Percentiles rank a stretch among this genome's conserved stretches.
These are phyloP conservation scores for Metschnikowia aberdeeniae DNA, from an alignment of 805 yeast genomes.

Conservation along the genomic window DNA sequence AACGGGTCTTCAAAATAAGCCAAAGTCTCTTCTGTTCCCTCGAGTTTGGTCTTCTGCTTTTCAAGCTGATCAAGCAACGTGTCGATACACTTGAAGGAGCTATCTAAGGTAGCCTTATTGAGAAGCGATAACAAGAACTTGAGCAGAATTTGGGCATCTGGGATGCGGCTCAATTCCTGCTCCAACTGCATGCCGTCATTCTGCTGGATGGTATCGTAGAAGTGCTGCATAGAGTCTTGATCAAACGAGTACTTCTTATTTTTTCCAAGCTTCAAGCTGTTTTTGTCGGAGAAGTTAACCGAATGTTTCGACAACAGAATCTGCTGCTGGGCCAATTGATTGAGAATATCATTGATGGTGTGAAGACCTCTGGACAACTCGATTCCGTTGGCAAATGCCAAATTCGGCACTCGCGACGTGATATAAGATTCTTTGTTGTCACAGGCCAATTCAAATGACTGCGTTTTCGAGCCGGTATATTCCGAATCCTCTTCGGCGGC, in stretches of 20 bases:
- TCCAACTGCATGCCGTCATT: slow-evolving; percentile 47
- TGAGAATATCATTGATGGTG: slow-evolving; percentile 48
- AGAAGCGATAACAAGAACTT: slow-evolving; percentile 57
- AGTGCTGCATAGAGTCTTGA: slow-evolving; percentile 20
- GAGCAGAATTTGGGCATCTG: slow-evolving; percentile 45
- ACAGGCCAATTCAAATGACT: slow-evolving; percentile 21
- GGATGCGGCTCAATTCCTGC: slow-evolving; percentile 34
- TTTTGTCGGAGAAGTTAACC: slow-evolving; percentile 4
- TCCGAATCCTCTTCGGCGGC: slow-evolving; percentile 4
- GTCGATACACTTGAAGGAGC: slow-evolving; percentile 56
- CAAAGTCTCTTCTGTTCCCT: neutral
- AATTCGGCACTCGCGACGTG: slow-evolving; percentile 62
- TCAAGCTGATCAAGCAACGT: slow-evolving; percentile 29
- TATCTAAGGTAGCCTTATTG: slow-evolving; percentile 58
- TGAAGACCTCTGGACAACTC: slow-evolving; percentile 54
- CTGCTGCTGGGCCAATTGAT: slow-evolving; percentile 45
- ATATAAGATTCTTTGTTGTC: slow-evolving; percentile 42
- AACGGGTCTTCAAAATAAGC: slow-evolving; percentile 37
- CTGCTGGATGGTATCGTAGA: slow-evolving; percentile 22
- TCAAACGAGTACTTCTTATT: slow-evolving; percentile 24
- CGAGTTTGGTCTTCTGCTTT: slow-evolving; percentile 1
- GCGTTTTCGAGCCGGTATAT: slow-evolving; percentile 2
- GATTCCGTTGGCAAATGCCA: slow-evolving; percentile 71
- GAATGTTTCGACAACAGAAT: slow-evolving; percentile 9
- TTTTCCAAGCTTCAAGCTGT: slow-evolving; percentile 22